Base-by-base conservation (phyloP, 2,329 filamentous ascomycete genomes). In the Xylariaceae sp. region DNA sequence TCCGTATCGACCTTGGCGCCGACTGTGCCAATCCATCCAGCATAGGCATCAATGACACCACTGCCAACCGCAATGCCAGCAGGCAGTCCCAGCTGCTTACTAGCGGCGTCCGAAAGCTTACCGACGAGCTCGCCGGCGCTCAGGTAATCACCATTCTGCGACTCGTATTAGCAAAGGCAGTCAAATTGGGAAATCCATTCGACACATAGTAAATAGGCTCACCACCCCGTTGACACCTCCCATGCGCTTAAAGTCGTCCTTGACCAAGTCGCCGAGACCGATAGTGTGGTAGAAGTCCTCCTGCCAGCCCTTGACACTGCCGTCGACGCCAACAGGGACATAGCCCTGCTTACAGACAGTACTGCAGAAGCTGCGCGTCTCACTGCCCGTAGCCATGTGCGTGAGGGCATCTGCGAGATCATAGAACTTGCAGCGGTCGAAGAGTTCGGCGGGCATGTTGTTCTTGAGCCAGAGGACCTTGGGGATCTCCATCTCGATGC, bases 391-490 rank as follows among this genome's bases (percentile, higher is more conserved):
- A 39, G 94, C 94, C 68, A 99, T 80, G 73, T 97, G 92, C 1
- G 94, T 97, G 60, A 99, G 81, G 10, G 92, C 94, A 75, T 99
- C 94, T 0, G 87, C 87, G 69, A 99, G 77, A 71, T 99, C 94
- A 74, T 96, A 99, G 73, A 99, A 99, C 75, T 96, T 97, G 85
- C 92, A 97, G 63, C 88, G 86, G 58, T 88, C 87, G 70, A 97
- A 99, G 13, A 94, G 80, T 69, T 96, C 90, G 57, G 88, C 82
- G 2, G 94, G 89, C 94, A 99, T 97, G 77, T 97, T 85, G 76
- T 96, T 96, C 82, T 97, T 97, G 72, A 99, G 82, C 94, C 94
- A 99, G 59, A 97, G 81, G 1, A 97, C 90, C 78, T 99, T 99
- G 64, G 94, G 94, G 58, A 99, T 95, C 75, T 99, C 94, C 94